Evolutionary conservation across 2,329 filamentous ascomycete species (phyloP), one percentile per base, ranked within the genome.

Genomic region (Aspergillus latus): DNA sequence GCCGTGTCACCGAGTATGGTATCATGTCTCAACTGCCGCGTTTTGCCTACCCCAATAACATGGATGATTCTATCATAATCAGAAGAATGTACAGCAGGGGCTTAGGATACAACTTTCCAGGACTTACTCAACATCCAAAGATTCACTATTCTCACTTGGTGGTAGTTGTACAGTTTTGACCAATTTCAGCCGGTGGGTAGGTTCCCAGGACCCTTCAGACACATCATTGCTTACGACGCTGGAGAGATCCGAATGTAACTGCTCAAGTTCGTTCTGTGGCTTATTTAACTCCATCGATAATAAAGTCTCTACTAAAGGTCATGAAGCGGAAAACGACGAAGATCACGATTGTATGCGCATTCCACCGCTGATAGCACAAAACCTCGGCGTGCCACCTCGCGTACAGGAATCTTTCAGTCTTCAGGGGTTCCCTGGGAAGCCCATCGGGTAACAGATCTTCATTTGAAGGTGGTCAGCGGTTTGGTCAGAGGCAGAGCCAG

Each of bases 1-100:
- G 13, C n/a, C 6, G 47, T 11, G 4, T 42, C 26, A 26, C 11
- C 36, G 26, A 42, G 11, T 3, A 49, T n/a, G 3, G 26, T 16
- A 4, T 49, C 26, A 21, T 40, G 21, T 4, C 21, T 10, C 36
- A 49, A 7, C 16, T 26, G 34, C 10, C 6, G 21, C 5, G 8
- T n/a, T 6, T 11, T 5, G 36, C 8, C 8, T 6, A 30, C 21
- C 9, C 47, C 47, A 5, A 30, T 8, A 30, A 49, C 47, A 28
- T 49, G 47, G 13, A 49, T 49, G 47, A 49, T 42, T n/a, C 47
- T 49, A 7, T 15, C 21, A 30, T n/a, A 15, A 36, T 49, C 28
- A 49, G 47, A 15, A 30, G 2, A 16, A 44, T 21, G 21, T 10
- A 21, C 4, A n/a, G 4, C 9, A 13, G 2, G 36, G 28, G 11